These are phyloP conservation scores for Scheffersomyces stipitis DNA, from an alignment of 805 yeast species.

Conservation along the genomic window DNA sequence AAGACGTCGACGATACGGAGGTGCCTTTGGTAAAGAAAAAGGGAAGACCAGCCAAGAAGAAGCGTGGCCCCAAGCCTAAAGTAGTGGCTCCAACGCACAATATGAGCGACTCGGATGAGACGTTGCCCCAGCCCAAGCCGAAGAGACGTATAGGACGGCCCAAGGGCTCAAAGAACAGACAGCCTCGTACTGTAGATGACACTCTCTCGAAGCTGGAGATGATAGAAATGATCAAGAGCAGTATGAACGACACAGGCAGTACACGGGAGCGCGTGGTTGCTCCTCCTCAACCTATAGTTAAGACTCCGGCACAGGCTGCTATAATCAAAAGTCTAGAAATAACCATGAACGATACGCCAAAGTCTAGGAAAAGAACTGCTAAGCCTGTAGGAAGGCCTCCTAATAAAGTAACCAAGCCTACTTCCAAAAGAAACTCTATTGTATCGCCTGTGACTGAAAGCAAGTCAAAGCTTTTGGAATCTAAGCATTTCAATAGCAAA, in stretches of 20 bases:
- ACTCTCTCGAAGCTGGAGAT: not conserved
- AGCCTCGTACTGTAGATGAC: not conserved
- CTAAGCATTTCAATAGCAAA: not conserved
- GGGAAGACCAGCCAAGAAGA: not conserved
- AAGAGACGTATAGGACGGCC: not conserved
- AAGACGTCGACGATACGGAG: conserved; percentile 9
- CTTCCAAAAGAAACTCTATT: not conserved
- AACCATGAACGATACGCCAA: not conserved
- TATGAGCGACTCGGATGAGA: not conserved
- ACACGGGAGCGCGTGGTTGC: not conserved
- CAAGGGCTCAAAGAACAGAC: not conserved
- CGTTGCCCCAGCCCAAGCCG: not conserved
- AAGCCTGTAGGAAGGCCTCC: not conserved
- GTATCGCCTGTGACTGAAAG: not conserved
- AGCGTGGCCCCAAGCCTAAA: not conserved
- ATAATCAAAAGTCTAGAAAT: not conserved
- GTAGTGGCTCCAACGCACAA: not conserved
- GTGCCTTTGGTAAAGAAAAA: not conserved
- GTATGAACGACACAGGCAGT: not conserved
- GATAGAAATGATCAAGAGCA: not conserved
- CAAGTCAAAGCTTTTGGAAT: not conserved
- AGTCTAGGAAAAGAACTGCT: not conserved
- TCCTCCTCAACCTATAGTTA: too few species aligned
- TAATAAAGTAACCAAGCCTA: not conserved
- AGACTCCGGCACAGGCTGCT: not conserved